Percentiles rank a stretch among this genome's conserved stretches.
Conservation (phyloP, 225 moss, liverwort and hornwort species). For the Pseudoscleropodium purum region DNA sequence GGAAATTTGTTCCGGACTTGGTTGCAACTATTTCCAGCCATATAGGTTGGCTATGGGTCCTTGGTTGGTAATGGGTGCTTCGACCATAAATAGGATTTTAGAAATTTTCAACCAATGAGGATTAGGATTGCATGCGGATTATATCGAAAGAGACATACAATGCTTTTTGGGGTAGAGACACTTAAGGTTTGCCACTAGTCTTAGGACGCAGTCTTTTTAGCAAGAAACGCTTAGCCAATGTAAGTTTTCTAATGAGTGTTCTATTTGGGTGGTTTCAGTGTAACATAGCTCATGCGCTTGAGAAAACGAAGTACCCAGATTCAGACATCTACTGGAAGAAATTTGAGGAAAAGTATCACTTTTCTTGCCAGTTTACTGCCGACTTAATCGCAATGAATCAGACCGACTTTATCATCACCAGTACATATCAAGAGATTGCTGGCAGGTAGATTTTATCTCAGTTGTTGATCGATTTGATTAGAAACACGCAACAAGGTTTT, state of each 20-base stretch:
- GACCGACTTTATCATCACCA: conserved; percentile 91
- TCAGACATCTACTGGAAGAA: conserved; percentile 86
- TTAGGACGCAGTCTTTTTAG: background rate
- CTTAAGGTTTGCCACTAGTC: background rate
- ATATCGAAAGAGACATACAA: background rate
- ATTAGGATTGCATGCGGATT: background rate
- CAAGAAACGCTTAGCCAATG: background rate
- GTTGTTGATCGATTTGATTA: background rate
- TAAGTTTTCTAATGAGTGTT: background rate
- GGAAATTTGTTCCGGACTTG: too few species aligned
- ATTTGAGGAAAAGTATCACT: conserved; percentile 89
- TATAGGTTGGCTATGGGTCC: too few species aligned
- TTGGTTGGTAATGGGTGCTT: too few species aligned
- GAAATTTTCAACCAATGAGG: background rate
- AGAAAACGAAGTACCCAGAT: conserved; percentile 96
- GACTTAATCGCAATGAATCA: conserved; percentile 96
- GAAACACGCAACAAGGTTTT: background rate
- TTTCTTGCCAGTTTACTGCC: conserved; percentile 91
- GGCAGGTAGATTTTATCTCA: conserved; percentile 48
- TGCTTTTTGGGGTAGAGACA: background rate
- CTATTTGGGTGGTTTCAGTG: conserved; percentile 41
- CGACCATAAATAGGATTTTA: background rate
- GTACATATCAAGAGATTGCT: conserved; percentile 89
- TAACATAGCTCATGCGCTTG: conserved; percentile 90
- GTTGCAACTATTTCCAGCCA: too few species aligned